Base-by-base conservation (phyloP, 2,329 filamentous ascomycete species). In the Penicillium sp. region DNA sequence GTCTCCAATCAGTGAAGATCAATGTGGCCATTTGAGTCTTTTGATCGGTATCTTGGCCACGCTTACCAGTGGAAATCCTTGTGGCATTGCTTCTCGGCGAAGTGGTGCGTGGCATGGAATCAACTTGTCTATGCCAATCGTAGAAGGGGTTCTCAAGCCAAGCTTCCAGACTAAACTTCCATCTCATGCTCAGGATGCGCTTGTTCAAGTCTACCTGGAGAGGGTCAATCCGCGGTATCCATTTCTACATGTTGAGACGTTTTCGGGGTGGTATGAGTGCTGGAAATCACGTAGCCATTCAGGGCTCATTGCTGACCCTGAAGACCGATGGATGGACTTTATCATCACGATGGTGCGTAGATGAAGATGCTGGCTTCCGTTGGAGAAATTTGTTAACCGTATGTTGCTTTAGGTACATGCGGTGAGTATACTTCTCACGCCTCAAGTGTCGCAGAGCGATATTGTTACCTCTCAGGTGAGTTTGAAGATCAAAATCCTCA, bases 221-320 rank as follows among this genome's bases (percentile, higher is more conserved):
- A 24, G 55, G 42, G 57, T 60, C 10, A 60, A 60, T 10, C 57
- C 55, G 15, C 52, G 55, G 28, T 59, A 59, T 42, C 57, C 57
- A 6, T 29, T 29, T 29, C 28, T 29, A 7, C 28, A 33, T 33
- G 15, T 6, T 33, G 31, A 33, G n/a, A 33, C 6, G 31, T 33
- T 13, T 13, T 33, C 31, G 28, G 28, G 28, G 2, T 29, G 28
- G 28, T 29, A 29, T 29, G 10, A 29, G 28, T 29, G 5, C 8
- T 29, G 28, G 28, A 29, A 29, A 9, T 10, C 7, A 29, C 28
- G 28, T 3, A 29, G 28, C 1, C 28, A 29, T 29, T 29, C 28
- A 9, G 28, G 7, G 28, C 8, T 9, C 3, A 9, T 10, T 29
- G 2, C 5, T 9, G 28, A 29, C 28, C 28, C 8, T 2, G 2